Evolutionary conservation across 257 asterid species (phyloP), one percentile per base, ranked within the genome.

Genomic region (Schizonepeta tenuifolia): DNA sequence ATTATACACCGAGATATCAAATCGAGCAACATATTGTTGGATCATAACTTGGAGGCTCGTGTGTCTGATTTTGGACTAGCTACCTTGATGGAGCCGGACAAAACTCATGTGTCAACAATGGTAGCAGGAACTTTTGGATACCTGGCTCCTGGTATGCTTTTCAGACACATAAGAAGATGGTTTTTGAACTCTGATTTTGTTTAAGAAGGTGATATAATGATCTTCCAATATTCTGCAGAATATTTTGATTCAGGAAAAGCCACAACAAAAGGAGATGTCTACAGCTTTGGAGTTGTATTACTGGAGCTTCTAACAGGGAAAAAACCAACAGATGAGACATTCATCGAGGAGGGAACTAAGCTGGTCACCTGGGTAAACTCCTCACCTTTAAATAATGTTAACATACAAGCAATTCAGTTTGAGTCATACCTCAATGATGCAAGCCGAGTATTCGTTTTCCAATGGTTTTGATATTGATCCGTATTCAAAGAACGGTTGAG

Each of bases 101-200:
- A 86, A 78, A 87, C 98, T 44, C 98, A 93, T 15, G 98, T 87
- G n/a, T 87, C 98, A 38, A 90, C 98, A 3, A 51, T 87, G 71
- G 96, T 87, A 69, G 97, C 97, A 8, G 98, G 98, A 67, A 93
- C 97, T 71, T 88, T 93, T 50, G 98, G 97, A 65, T 93, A 93
- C 81, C 75, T 90, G 76, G 89, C 97, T 64, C 96, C 98, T 47
- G 98, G 97, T 93, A 87, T 44, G 82, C 47, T 71, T 65, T 57
- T 43, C 22, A 15, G 60, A 35, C 33, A 61, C 41, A 50, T 15
- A 9, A 72, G 20, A 11, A 24, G 15, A 41, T 36, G 56, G 49
- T 50, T 26, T 63, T 22, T 15, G 0, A 31, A 62, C 55, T 51
- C 15, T 74, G n/a, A 15, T 56, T 13, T 12, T 20, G 26, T n/a